Conservation (phyloP, 73 alveolate species). For the Stentor roeselii region DNA sequence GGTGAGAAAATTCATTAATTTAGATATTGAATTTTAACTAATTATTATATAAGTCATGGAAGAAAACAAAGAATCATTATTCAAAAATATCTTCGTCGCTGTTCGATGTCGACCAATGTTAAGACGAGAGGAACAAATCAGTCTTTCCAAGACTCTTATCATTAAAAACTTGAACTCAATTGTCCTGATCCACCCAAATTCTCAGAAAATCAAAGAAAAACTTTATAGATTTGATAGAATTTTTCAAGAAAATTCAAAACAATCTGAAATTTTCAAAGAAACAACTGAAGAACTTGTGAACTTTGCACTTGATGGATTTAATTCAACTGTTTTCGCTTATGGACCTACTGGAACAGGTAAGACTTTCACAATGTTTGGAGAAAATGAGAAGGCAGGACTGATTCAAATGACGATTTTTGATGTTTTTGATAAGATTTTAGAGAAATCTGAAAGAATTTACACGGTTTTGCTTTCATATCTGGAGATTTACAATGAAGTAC, state of each 20-base stretch:
- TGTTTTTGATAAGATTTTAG: slow-evolving; percentile 55
- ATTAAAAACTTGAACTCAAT: neutral
- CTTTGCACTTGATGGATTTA: slow-evolving; percentile 91
- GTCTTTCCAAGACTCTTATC: neutral
- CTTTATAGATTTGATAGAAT: neutral
- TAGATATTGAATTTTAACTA: no score
- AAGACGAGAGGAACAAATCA: slow-evolving; percentile 20
- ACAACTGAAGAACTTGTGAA: slow-evolving; percentile 82
- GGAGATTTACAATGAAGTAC: slow-evolving; percentile 85
- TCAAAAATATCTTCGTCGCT: slow-evolving; percentile 27
- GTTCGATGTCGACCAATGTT: slow-evolving; percentile 20
- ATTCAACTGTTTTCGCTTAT: slow-evolving; percentile 96
- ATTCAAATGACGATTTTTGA: slow-evolving; percentile 82
- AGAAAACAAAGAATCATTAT: no score
- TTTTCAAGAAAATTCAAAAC: neutral
- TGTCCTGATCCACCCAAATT: neutral
- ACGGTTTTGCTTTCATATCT: slow-evolving; percentile 63
- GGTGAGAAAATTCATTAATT: no score
- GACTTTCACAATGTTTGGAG: slow-evolving; percentile 94
- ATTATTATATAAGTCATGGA: no score
- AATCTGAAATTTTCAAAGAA: slow-evolving; percentile 60
- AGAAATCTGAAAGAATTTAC: slow-evolving; percentile 28
- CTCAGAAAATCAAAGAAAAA: neutral
- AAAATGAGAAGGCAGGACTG: slow-evolving; percentile 83
- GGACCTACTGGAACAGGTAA: slow-evolving; percentile 98